Evolutionary conservation across 1,284 basidiomycete species (phyloP).

Genomic region (Boletus smithii): DNA sequence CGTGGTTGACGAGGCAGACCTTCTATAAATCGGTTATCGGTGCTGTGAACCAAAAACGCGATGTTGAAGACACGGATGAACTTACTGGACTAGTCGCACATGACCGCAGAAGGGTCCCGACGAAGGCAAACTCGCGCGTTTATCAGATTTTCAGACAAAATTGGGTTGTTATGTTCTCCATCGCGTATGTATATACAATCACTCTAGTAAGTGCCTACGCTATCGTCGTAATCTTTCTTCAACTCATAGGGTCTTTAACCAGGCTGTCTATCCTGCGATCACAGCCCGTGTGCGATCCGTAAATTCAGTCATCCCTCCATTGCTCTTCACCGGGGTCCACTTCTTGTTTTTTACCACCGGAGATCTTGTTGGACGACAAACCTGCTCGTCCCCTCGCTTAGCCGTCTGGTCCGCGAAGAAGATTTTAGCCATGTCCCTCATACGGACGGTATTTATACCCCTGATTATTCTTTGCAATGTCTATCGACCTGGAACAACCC

Average conservation of each 20-base stretch:
- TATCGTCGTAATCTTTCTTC: neutral
- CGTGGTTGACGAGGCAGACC: conserved; percentile 53
- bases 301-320: conserved; percentile 52
- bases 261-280: conserved; percentile 84
- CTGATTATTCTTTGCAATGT: conserved; percentile 83
- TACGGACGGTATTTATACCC: conserved; percentile 76
- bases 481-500: conserved; percentile 38
- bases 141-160: conserved; percentile 61
- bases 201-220: conserved; percentile 60
- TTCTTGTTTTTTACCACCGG: conserved; percentile 72
- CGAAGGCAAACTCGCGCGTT: conserved; percentile 40
- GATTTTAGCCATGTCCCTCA: conserved; percentile 60
- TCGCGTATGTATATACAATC: conserved; percentile 73
- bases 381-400: conserved; percentile 62
- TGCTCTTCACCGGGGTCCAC: conserved; percentile 67
- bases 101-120: conserved; percentile 21
- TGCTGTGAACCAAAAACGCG: conserved; percentile 36
- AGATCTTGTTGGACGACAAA: conserved; percentile 72
- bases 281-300: conserved; percentile 71
- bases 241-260: conserved; percentile 1
- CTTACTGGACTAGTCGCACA: conserved; percentile 36
- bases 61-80: conserved; percentile 29
- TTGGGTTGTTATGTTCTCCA: conserved; percentile 63
- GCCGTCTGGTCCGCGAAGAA: conserved; percentile 60
- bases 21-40: conserved; percentile 51